These are phyloP conservation scores for Mycena alexandri DNA, from an alignment of 768 basidiomycete species.

Conservation along the genomic window DNA sequence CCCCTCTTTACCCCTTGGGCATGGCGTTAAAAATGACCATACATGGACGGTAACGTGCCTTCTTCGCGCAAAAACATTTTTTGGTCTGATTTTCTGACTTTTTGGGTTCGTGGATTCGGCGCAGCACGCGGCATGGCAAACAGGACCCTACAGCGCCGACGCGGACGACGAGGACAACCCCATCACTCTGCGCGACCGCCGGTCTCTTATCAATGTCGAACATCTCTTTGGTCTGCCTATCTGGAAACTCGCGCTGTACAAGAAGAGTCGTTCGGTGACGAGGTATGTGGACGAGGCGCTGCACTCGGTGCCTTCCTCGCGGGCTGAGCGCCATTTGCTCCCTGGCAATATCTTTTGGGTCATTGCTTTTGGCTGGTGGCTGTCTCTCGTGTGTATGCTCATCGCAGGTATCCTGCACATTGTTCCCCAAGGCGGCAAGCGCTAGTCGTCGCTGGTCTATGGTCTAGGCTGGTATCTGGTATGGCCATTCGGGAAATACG, in stretches of 20 bases:
- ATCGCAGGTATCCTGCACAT: conserved; percentile 77
- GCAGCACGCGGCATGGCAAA: conserved; percentile 56
- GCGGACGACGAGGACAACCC: conserved; percentile 75
- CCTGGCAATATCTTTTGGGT: conserved; percentile 97
- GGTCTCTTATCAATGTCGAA: conserved; percentile 98
- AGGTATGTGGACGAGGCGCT: conserved; percentile 96
- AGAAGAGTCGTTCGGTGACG: conserved; percentile 96
- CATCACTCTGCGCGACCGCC: conserved; percentile 93
- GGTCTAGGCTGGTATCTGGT: conserved; percentile 96
- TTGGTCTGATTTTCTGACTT: too few relatives aligned
- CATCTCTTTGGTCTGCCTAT: conserved; percentile 99
- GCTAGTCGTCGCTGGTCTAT: conserved; percentile 87
- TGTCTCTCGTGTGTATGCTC: conserved; percentile 77
- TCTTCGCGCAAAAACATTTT: too few relatives aligned
- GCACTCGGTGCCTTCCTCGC: conserved; percentile 91
- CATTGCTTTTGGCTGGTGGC: conserved; percentile 93
- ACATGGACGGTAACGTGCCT: too few relatives aligned
- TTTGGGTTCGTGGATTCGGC: too few relatives aligned
- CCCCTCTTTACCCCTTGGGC: too few relatives aligned
- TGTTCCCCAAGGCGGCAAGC: conserved; percentile 84
- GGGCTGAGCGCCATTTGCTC: conserved; percentile 91
- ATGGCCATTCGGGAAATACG: conserved; percentile 99
- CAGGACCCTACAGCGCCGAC: conserved; percentile 50
- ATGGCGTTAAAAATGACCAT: too few relatives aligned
- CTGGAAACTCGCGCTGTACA: conserved; percentile 99